Conservation (phyloP, 495 filamentous ascomycete species). For the Articulospora tetracladia region DNA sequence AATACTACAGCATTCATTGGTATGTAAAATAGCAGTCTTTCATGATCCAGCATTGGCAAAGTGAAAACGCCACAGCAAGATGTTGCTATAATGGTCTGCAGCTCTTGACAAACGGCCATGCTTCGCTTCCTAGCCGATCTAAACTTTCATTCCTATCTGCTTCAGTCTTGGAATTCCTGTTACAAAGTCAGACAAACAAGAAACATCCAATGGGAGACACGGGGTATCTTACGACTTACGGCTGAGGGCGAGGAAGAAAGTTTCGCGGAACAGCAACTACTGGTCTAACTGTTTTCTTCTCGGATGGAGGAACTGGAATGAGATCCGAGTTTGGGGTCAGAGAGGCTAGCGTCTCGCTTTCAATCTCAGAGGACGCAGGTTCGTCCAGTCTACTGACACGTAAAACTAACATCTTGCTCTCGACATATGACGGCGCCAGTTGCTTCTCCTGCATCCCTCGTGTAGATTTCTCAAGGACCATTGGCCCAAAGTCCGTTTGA, state of each 20-base stretch:
- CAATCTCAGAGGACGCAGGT: slow-evolving; percentile 4
- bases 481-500: background rate
- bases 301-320: background rate
- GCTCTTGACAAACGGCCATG: slow-evolving; percentile 14
- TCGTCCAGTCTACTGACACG: slow-evolving; percentile 11
- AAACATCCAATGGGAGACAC: background rate
- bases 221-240: slow-evolving; percentile 26
- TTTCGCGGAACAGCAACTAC: slow-evolving; percentile 13
- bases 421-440: background rate
- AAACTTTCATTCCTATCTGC: background rate
- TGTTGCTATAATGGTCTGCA: background rate
- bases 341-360: no score
- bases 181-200: background rate
- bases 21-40: background rate
- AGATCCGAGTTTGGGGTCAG: background rate
- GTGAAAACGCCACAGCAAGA: background rate
- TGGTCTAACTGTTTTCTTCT: slow-evolving; percentile 6
- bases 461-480: background rate
- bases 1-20: no score
- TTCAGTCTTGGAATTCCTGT: background rate
- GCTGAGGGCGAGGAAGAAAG: slow-evolving; percentile 6
- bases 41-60: background rate
- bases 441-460: background rate
- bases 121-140: slow-evolving; percentile 4
- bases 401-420: slow-evolving; percentile 5